phyloP scores from a whole-genome alignment of 106 monocot genomes.

The Cymbidium sinense region DNA sequence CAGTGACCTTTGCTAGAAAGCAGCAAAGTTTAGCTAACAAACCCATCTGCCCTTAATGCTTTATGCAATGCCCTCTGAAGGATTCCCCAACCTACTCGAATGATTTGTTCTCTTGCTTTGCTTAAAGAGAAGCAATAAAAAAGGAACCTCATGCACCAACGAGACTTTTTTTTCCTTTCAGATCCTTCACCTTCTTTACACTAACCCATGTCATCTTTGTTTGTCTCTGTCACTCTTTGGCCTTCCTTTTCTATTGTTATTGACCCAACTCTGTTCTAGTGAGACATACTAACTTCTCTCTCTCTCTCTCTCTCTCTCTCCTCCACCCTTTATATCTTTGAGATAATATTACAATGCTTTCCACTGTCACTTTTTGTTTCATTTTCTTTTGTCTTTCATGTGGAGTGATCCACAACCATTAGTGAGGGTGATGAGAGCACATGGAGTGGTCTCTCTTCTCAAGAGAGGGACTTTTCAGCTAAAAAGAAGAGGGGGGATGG shows the following conservation, averaged over 20 bases:
- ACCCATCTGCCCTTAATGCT: background rate
- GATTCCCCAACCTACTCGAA: constrained; percentile 3
- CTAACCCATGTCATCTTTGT: constrained; percentile 1
- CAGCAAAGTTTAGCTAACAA: constrained; percentile 1
- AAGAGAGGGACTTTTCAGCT: background rate
- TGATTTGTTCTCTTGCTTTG: constrained; percentile 1
- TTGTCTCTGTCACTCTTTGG: constrained; percentile 1
- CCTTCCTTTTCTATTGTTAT: background rate
- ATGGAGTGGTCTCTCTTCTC: background rate
- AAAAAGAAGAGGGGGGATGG: background rate
- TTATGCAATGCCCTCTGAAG: constrained; percentile 1
- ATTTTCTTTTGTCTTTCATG: constrained; percentile 5
- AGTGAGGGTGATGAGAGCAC: background rate
- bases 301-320: background rate
- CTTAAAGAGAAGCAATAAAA: background rate
- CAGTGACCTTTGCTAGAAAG: background rate
- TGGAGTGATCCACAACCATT: background rate
- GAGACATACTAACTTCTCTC: background rate
- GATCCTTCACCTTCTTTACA: constrained; percentile 1
- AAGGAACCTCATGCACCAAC: background rate
- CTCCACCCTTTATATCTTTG: background rate
- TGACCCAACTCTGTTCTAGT: background rate
- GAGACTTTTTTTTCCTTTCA: background rate
- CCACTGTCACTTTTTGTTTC: constrained; percentile 2
- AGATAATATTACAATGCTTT: background rate